These are phyloP conservation scores for Suillus spraguei DNA, from an alignment of 768 basidiomycete species.

Conservation along the genomic window DNA sequence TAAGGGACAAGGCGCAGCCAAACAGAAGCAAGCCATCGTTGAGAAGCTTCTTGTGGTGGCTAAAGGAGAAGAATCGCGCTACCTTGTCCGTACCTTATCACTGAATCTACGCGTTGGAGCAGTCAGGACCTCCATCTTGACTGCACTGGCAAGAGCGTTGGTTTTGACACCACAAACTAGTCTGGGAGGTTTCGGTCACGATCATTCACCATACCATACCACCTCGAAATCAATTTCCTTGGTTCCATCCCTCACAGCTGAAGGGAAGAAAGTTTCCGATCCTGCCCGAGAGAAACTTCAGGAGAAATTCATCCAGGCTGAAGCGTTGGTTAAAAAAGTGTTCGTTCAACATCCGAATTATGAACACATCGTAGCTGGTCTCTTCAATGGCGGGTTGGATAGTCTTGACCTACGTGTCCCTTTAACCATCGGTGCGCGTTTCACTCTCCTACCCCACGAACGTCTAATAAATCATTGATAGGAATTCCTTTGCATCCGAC, in stretches of 20 bases:
- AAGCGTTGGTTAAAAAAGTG: constrained; percentile 65
- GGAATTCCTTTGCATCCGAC: constrained; percentile 87
- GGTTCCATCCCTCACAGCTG: constrained; percentile 19
- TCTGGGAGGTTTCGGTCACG: constrained; percentile 19
- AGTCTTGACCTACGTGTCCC: constrained; percentile 61
- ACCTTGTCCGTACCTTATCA: constrained; percentile 72
- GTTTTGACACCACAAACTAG: constrained; percentile 54
- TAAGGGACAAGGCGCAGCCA: constrained; percentile 77
- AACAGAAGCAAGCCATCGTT: constrained; percentile 75
- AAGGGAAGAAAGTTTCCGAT: constrained; percentile 32
- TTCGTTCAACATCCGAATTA: constrained; percentile 83
- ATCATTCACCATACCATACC: constrained; percentile 33
- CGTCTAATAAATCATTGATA: constrained; percentile 26
- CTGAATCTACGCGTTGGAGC: constrained; percentile 87
- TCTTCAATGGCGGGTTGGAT: constrained; percentile 63
- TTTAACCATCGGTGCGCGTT: constrained; percentile 65
- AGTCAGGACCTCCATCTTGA: constrained; percentile 79
- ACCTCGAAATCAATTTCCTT: constrained; percentile 22
- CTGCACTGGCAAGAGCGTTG: constrained; percentile 78
- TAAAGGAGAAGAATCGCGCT: constrained; percentile 86
- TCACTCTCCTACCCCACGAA: constrained; percentile 6
- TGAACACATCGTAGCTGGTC: constrained; percentile 63
- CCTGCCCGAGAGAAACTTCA: constrained; percentile 38
- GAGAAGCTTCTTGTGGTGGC: constrained; percentile 84
- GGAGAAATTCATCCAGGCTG: constrained; percentile 54